These are phyloP conservation scores for Colletotrichum shisoi DNA, from an alignment of 2,329 filamentous ascomycete genomes.

Conservation along the genomic window DNA sequence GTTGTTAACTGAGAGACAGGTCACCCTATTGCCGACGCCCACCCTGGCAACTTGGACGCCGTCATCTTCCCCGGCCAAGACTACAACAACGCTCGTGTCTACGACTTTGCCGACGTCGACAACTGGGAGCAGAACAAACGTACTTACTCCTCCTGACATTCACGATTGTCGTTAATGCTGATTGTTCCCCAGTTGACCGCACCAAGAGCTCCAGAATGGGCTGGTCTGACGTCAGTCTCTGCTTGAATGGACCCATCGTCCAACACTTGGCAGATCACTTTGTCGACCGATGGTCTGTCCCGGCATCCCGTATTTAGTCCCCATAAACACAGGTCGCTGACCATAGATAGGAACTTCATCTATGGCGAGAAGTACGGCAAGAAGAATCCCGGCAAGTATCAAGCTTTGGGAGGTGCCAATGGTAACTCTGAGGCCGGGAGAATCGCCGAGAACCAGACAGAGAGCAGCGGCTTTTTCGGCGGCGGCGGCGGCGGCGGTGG, in stretches of 20 bases:
- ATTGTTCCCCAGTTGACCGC: constrained; percentile 67
- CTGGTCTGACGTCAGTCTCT: constrained; percentile 87
- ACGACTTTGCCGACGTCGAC: constrained; percentile 79
- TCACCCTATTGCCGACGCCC: constrained; percentile 84
- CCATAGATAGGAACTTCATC: constrained; percentile 74
- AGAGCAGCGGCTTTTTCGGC: constrained; percentile 40
- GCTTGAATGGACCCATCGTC: constrained; percentile 76
- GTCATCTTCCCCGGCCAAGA: constrained; percentile 90
- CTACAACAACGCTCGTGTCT: constrained; percentile 87
- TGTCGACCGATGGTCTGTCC: constrained; percentile 74
- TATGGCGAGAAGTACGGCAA: constrained; percentile 78
- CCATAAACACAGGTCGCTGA: constrained; percentile 30
- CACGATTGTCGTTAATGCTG: background rate
- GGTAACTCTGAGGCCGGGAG: constrained; percentile 37
- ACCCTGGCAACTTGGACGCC: constrained; percentile 76
- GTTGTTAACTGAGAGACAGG: constrained; percentile 46
- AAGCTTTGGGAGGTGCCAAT: constrained; percentile 42
- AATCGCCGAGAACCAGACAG: constrained; percentile 24
- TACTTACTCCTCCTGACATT: constrained; percentile 37
- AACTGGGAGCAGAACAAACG: constrained; percentile 86
- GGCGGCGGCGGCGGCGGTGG: constrained; percentile 42
- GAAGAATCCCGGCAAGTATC: constrained; percentile 61
- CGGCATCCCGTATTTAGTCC: background rate
- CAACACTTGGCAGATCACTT: constrained; percentile 81
- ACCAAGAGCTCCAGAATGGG: constrained; percentile 85